A percentile compares a stretch with the other conserved stretches of the same genome.
These are phyloP conservation scores for Pseudogymnoascus sp. DNA, from an alignment of 2,329 filamentous ascomycete species.

Conservation along the genomic window DNA sequence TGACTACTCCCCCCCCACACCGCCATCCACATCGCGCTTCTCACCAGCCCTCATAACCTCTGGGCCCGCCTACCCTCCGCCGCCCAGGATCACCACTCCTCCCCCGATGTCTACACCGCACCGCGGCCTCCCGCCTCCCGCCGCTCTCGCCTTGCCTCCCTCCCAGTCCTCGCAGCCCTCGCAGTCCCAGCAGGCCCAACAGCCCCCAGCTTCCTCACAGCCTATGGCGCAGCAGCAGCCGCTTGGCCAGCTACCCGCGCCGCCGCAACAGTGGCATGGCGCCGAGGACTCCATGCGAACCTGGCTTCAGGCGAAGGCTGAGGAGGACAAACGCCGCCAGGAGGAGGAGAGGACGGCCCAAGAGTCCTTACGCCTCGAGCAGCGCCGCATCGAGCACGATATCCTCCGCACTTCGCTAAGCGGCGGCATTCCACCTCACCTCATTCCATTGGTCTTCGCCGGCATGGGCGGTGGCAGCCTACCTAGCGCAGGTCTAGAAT, in stretches of 20 bases:
- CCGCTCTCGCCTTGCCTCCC: slow-evolving; percentile 55
- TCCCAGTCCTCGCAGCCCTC: slow-evolving; percentile 60
- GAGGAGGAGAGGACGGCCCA: slow-evolving; percentile 61
- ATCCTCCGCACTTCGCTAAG: slow-evolving; percentile 62
- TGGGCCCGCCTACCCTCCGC: slow-evolving; percentile 25
- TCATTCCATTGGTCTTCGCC: slow-evolving; percentile 68
- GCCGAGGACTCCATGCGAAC: slow-evolving; percentile 62
- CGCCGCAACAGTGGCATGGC: slow-evolving; percentile 57
- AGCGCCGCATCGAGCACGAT: slow-evolving; percentile 62
- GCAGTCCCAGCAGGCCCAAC: slow-evolving; percentile 35
- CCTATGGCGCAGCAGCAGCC: slow-evolving; percentile 32
- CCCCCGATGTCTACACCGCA: slow-evolving; percentile 61
- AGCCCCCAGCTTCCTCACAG: slow-evolving; percentile 14
- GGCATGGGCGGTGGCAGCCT: slow-evolving; percentile 58
- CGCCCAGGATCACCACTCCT: slow-evolving; percentile 37
- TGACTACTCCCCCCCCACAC: slow-evolving; percentile 37
- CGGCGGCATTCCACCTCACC: slow-evolving; percentile 62
- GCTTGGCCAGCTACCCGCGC: slow-evolving; percentile 49
- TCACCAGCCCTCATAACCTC: slow-evolving; percentile 30
- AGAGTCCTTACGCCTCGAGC: slow-evolving; percentile 60
- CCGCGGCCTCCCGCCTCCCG: slow-evolving; percentile 60
- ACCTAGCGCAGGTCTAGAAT: slow-evolving; percentile 54
- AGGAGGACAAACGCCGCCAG: slow-evolving; percentile 64
- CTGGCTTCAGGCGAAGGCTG: slow-evolving; percentile 62
- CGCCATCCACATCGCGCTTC: slow-evolving; percentile 33